Evolutionary conservation across 2,329 filamentous ascomycete species (phyloP).

Genomic region (Trichoderma pleuroti): DNA sequence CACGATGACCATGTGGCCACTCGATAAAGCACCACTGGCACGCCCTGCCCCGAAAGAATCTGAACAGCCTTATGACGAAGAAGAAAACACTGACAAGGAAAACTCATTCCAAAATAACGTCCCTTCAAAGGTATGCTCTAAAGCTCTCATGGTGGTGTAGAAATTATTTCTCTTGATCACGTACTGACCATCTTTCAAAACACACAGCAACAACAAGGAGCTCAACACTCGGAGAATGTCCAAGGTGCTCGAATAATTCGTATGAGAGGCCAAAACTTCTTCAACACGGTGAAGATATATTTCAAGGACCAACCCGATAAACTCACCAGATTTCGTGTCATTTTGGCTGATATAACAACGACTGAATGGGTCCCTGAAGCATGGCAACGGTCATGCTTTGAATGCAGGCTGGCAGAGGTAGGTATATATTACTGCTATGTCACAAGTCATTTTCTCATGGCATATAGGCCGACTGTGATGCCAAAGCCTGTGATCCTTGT

Average conservation of each 20-base stretch:
- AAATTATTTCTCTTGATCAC: background rate
- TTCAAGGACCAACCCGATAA: background rate
- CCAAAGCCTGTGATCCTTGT: background rate
- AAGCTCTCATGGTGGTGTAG: too few species aligned
- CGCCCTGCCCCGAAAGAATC: constrained; percentile 16
- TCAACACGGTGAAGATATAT: background rate
- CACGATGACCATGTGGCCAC: constrained; percentile 58
- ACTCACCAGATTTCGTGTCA: background rate
- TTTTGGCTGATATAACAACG: background rate
- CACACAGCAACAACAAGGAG: background rate
- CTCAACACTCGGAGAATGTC: background rate
- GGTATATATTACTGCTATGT: too few species aligned
- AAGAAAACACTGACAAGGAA: background rate
- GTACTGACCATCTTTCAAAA: too few species aligned
- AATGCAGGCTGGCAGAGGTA: background rate
- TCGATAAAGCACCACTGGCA: constrained; percentile 41
- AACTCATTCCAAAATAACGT: background rate
- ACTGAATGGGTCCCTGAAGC: background rate
- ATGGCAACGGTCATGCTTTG: background rate
- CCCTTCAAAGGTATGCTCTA: background rate
- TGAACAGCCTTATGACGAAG: background rate
- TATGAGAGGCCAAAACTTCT: background rate
- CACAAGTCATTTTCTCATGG: background rate
- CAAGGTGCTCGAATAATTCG: background rate
- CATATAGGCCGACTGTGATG: background rate